Conservation (phyloP, 768 basidiomycete species). For the Stropharia rugosoannulata region DNA sequence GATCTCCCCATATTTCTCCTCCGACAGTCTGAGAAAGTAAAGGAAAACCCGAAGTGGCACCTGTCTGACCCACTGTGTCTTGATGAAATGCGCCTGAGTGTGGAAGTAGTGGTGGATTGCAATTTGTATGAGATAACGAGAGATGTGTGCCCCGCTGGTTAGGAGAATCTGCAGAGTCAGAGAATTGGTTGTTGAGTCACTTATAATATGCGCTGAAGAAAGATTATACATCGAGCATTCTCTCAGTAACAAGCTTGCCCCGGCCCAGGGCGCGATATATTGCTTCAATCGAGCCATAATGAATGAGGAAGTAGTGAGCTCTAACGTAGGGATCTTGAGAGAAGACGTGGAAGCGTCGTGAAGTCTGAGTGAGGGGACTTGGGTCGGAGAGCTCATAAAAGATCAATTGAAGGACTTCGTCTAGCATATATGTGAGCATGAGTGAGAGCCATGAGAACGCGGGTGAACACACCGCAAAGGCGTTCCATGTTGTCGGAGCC, state of each 20-base stretch:
- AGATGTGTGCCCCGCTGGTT: slow-evolving; percentile 73
- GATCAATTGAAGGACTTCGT: slow-evolving; percentile 72
- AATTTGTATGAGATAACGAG: slow-evolving; percentile 76
- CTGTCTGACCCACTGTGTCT: slow-evolving; percentile 70
- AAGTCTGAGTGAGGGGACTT: slow-evolving; percentile 52
- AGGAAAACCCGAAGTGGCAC: slow-evolving; percentile 59
- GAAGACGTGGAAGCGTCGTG: slow-evolving; percentile 58
- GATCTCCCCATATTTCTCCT: slow-evolving; percentile 61
- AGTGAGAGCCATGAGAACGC: slow-evolving; percentile 9
- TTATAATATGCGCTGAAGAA: slow-evolving; percentile 11
- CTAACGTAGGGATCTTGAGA: slow-evolving; percentile 74
- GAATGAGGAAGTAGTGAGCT: slow-evolving; percentile 74
- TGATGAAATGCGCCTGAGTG: slow-evolving; percentile 71
- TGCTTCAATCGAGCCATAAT: slow-evolving; percentile 69
- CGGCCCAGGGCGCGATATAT: slow-evolving; percentile 75
- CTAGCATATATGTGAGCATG: slow-evolving; percentile 25
- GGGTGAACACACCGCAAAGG: slow-evolving; percentile 56
- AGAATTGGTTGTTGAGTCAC: slow-evolving; percentile 22
- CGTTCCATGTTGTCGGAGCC: slow-evolving; percentile 47
- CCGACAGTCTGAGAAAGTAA: slow-evolving; percentile 61
- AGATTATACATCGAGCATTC: slow-evolving; percentile 66
- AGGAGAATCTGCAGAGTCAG: slow-evolving; percentile 57
- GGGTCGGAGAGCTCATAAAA: slow-evolving; percentile 74
- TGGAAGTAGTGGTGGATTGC: slow-evolving; percentile 81
- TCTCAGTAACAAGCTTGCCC: slow-evolving; percentile 61